phyloP scores from a whole-genome alignment of 371 early-diverging fungal genomes.

The Syncephalastrum sp. region DNA sequence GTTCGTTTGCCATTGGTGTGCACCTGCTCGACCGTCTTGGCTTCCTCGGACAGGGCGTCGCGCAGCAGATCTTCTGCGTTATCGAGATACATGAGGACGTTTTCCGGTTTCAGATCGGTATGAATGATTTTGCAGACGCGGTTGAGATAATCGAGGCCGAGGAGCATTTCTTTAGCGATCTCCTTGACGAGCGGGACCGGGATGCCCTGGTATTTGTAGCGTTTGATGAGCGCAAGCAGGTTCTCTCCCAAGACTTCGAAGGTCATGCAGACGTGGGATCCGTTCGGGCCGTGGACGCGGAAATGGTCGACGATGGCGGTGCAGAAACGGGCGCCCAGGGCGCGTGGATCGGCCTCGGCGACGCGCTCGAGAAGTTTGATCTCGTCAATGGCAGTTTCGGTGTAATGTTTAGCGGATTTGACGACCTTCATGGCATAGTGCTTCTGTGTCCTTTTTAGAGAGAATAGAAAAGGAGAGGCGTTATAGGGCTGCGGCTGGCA shows the following conservation, averaged over 20 bases:
- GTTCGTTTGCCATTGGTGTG: neutral
- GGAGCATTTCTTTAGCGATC: slow-evolving; percentile 83
- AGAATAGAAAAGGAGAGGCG: neutral
- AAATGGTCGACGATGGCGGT: slow-evolving; percentile 90
- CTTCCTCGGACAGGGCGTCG: slow-evolving; percentile 4
- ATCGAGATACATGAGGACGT: slow-evolving; percentile 88
- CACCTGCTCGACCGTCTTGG: neutral
- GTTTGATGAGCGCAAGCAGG: slow-evolving; percentile 79
- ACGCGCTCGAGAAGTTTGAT: slow-evolving; percentile 86
- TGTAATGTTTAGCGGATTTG: slow-evolving; percentile 93
- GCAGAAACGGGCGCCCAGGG: slow-evolving; percentile 66
- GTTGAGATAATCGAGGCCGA: slow-evolving; percentile 93
- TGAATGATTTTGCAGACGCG: slow-evolving; percentile 95
- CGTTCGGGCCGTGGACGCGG: slow-evolving; percentile 86
- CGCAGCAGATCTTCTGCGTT: slow-evolving; percentile 73
- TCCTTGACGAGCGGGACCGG: slow-evolving; percentile 85
- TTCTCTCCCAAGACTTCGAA: slow-evolving; percentile 98
- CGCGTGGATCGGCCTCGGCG: slow-evolving; percentile 62
- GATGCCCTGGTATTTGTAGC: slow-evolving; percentile 80
- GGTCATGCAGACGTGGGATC: slow-evolving; percentile 94
- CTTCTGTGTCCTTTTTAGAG: slow-evolving; percentile 52
- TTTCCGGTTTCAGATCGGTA: slow-evolving; percentile 98
- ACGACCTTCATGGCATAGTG: slow-evolving; percentile 96
- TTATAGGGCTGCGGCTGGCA: neutral
- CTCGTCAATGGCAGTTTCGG: slow-evolving; percentile 95